Conservation (phyloP, 1,284 basidiomycete species). For the Phylloporus sp. region DNA sequence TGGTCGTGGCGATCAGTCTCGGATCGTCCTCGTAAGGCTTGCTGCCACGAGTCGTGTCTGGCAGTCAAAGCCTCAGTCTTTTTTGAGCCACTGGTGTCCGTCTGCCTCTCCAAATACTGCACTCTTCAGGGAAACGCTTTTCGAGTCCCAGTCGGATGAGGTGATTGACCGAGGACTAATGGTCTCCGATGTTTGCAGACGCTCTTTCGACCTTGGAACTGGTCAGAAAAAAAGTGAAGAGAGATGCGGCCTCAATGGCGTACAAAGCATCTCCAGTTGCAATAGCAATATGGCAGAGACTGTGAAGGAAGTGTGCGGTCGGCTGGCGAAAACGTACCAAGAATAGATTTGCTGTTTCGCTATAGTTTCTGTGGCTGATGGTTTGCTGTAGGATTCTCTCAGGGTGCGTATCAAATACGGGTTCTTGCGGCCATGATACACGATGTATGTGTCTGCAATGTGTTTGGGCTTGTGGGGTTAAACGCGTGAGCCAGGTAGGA, state of each 20-base stretch:
- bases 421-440: constrained; percentile 50
- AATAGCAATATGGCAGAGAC: constrained; percentile 36
- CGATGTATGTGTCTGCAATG: constrained; percentile 35
- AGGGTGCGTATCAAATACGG: constrained; percentile 55
- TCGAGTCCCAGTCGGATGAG: constrained; percentile 45
- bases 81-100: constrained; percentile 45
- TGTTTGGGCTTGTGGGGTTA: background rate
- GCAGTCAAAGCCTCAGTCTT: constrained; percentile 53
- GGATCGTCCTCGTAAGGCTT: constrained; percentile 38
- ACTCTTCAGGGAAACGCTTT: constrained; percentile 38
- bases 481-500: constrained; percentile 27
- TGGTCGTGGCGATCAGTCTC: constrained; percentile 34
- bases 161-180: constrained; percentile 40
- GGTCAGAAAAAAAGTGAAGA: constrained; percentile 12
- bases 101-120: constrained; percentile 50
- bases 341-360: constrained; percentile 17
- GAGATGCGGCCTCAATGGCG: constrained; percentile 3
- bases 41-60: constrained; percentile 39
- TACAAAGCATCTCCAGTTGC: constrained; percentile 36
- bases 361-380: background rate
- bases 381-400: constrained; percentile 50
- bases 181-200: constrained; percentile 38
- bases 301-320: constrained; percentile 47
- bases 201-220: constrained; percentile 35
- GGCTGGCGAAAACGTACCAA: constrained; percentile 49